Evolutionary conservation across 2,329 filamentous ascomycete genomes (phyloP).

Genomic region (Kalaharituber pfeilii): DNA sequence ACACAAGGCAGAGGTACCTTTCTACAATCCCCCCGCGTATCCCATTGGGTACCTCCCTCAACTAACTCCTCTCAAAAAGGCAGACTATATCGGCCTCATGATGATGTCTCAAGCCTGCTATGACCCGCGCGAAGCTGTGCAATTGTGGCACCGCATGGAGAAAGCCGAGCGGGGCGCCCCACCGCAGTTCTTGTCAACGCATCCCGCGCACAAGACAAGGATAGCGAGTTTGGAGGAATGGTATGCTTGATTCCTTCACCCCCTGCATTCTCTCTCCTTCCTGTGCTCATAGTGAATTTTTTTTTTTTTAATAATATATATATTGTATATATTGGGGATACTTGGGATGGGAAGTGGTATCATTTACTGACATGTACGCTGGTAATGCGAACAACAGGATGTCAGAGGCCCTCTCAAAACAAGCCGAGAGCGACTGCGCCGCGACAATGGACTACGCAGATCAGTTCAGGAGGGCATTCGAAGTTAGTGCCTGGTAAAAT

Average conservation of each 20-base stretch:
- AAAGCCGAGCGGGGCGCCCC: slow-evolving; percentile 13
- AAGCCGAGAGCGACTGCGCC: not conserved
- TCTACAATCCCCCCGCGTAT: not conserved
- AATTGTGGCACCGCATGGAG: slow-evolving; percentile 53
- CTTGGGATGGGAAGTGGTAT: too few species aligned
- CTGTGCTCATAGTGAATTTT: too few species aligned
- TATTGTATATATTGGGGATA: too few species aligned
- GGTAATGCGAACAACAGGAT: not conserved
- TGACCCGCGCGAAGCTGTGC: slow-evolving; percentile 47
- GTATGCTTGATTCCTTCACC: not conserved
- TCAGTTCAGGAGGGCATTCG: slow-evolving; percentile 2
- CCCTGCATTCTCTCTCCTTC: too few species aligned
- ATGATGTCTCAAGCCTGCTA: slow-evolving; percentile 73
- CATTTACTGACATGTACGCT: too few species aligned
- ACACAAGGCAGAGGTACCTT: slow-evolving; percentile 8
- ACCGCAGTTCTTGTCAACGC: slow-evolving; percentile 12
- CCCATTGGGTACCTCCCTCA: not conserved
- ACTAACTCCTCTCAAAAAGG: too few species aligned
- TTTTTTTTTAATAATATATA: too few species aligned
- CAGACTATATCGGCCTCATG: slow-evolving; percentile 64
- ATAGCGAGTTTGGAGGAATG: slow-evolving; percentile 9
- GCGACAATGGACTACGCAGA: not conserved
- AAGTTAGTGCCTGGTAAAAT: too few species aligned
- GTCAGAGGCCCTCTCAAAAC: not conserved
- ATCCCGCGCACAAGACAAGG: slow-evolving; percentile 8